Percentiles rank a stretch among this genome's conserved stretches.
Conservation (phyloP, 176 grass and related monocot species). For the Oryza longistaminata region DNA sequence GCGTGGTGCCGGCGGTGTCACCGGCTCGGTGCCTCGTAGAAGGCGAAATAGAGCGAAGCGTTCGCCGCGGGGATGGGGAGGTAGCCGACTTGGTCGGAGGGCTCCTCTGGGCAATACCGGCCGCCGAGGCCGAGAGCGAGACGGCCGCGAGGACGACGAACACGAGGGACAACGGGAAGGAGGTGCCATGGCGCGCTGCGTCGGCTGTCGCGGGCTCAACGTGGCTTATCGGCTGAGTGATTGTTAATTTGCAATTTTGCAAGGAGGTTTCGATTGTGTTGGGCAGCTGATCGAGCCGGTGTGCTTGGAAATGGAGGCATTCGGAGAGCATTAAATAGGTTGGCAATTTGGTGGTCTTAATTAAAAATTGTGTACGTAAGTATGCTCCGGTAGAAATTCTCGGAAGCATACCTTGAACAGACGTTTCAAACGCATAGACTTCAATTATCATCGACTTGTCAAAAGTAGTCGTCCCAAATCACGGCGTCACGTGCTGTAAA, state of each 20-base stretch:
- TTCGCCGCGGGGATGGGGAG: constrained; percentile 32
- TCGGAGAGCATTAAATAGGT: background rate
- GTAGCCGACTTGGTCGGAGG: constrained; percentile 50
- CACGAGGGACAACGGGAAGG: background rate
- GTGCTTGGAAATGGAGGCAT: background rate
- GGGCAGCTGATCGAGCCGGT: background rate
- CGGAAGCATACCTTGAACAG: background rate
- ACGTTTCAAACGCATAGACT: background rate
- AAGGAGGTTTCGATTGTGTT: background rate
- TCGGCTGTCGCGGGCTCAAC: too few relatives aligned
- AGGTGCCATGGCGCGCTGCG: background rate
- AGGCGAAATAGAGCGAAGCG: constrained; percentile 55
- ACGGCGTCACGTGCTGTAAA: too few relatives aligned
- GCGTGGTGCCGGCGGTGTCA: constrained; percentile 27
- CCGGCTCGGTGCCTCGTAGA: constrained; percentile 54
- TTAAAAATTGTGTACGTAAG: background rate
- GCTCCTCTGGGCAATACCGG: constrained; percentile 29
- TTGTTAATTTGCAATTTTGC: too few relatives aligned
- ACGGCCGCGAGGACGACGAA: background rate
- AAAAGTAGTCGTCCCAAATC: background rate
- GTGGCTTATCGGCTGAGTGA: too few relatives aligned
- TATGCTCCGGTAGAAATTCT: background rate
- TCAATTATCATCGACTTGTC: background rate
- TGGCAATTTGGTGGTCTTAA: background rate
- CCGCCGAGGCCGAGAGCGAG: background rate